Conservation (phyloP, 352 stramenopile species). For the Globisporangium paddicum region DNA sequence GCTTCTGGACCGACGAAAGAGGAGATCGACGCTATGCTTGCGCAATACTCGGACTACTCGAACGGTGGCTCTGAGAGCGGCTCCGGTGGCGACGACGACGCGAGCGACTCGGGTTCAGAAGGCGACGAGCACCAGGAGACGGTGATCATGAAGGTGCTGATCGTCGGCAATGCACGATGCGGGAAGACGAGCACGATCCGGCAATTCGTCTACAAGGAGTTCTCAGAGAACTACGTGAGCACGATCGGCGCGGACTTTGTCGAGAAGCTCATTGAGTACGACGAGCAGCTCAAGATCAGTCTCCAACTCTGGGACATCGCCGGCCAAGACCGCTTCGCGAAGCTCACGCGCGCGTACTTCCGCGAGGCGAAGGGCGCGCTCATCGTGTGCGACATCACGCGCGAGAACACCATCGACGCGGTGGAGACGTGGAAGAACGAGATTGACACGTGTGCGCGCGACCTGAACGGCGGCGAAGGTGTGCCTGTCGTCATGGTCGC, state of each 20-base stretch:
- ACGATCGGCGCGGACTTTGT: slow-evolving; percentile 87
- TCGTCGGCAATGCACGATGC: slow-evolving; percentile 84
- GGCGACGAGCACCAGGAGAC: slow-evolving; percentile 21
- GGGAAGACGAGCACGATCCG: slow-evolving; percentile 87
- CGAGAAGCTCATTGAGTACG: slow-evolving; percentile 73
- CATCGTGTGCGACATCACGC: slow-evolving; percentile 87
- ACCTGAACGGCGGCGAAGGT: slow-evolving; percentile 28
- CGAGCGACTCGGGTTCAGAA: slow-evolving; percentile 9
- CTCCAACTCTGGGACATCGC: slow-evolving; percentile 89
- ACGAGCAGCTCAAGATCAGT: slow-evolving; percentile 48
- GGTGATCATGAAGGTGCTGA: slow-evolving; percentile 82
- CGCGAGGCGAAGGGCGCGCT: slow-evolving; percentile 72
- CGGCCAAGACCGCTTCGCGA: slow-evolving; percentile 85
- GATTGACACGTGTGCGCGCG: slow-evolving; percentile 59
- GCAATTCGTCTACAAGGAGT: slow-evolving; percentile 63
- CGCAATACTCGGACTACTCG: slow-evolving; percentile 42
- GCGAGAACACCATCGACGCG: slow-evolving; percentile 81
- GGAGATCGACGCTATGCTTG: slow-evolving; percentile 60
- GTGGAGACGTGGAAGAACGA: slow-evolving; percentile 81
- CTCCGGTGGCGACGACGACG: neutral
- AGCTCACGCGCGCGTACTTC: slow-evolving; percentile 86
- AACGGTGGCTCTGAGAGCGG: slow-evolving; percentile 7
- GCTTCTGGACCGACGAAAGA: slow-evolving; percentile 34
- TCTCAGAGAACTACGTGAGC: slow-evolving; percentile 79
- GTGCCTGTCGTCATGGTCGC: slow-evolving; percentile 81